A percentile compares a stretch with the other conserved stretches of the same genome.
These are phyloP conservation scores for Dipteronia dyeriana DNA, from an alignment of 345 rosid species.

Conservation along the genomic window DNA sequence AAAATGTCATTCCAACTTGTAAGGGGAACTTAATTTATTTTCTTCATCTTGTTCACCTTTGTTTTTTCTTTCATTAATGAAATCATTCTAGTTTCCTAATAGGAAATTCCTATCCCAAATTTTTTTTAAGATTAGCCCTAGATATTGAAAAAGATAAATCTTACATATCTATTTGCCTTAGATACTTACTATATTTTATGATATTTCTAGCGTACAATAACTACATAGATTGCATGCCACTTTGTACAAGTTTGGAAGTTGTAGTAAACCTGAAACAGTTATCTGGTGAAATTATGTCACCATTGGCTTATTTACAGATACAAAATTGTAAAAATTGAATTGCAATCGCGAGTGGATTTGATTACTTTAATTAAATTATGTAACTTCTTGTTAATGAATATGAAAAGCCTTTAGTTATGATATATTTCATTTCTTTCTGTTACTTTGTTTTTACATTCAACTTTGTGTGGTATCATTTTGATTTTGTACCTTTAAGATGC, in stretches of 20 bases:
- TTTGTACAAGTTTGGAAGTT: background rate
- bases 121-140: background rate
- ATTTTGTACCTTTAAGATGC: background rate
- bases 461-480: background rate
- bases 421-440: background rate
- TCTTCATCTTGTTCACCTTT: no score
- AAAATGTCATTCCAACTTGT: background rate
- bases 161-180: background rate
- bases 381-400: background rate
- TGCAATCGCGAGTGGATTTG: background rate
- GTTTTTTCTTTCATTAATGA: no score
- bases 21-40: background rate
- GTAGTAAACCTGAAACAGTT: background rate
- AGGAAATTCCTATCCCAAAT: no score
- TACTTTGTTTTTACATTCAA: conserved; percentile 5
- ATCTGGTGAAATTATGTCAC: background rate
- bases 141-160: background rate
- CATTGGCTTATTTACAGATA: background rate
- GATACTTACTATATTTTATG: background rate
- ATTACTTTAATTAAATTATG: conserved; percentile 3
- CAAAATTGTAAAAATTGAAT: background rate
- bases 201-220: background rate
- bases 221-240: background rate
- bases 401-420: background rate
- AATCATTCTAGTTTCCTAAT: no score